Percentiles rank a stretch among this genome's conserved stretches.
Conservation (phyloP, 1,284 basidiomycete genomes). For the Fomitopsis palustris region DNA sequence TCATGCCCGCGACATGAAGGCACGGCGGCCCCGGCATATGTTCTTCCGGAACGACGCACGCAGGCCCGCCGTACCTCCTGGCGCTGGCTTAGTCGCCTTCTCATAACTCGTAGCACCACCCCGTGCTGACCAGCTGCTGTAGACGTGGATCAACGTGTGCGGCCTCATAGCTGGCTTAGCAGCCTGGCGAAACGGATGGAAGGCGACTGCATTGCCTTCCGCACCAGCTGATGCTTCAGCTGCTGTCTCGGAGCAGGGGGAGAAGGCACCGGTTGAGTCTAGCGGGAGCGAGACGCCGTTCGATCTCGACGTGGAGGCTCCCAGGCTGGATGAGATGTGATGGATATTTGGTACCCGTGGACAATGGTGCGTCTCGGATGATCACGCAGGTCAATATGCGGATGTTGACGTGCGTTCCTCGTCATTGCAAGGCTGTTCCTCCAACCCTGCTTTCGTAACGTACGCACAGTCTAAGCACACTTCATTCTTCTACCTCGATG, state of each 20-base stretch:
- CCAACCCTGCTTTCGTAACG: background rate
- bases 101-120: background rate
- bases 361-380: background rate
- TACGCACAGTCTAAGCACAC: background rate
- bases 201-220: conserved; percentile 57
- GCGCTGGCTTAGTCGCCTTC: conserved; percentile 4
- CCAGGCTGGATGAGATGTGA: conserved; percentile 13
- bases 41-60: background rate
- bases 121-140: background rate
- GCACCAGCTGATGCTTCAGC: conserved; percentile 7
- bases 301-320: conserved; percentile 17
- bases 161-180: conserved; percentile 60
- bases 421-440: background rate
- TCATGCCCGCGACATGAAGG: background rate
- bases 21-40: background rate
- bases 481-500: too few species aligned
- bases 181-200: conserved; percentile 73
- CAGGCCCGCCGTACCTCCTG: background rate
- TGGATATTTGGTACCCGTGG: background rate
- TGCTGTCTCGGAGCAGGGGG: background rate
- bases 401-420: background rate
- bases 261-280: conserved; percentile 1
- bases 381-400: background rate
- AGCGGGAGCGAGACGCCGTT: conserved; percentile 11
- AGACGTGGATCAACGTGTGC: conserved; percentile 64